Base-by-base conservation (phyloP, 164 flowering plant species). In the Paratinospora sagittata region DNA sequence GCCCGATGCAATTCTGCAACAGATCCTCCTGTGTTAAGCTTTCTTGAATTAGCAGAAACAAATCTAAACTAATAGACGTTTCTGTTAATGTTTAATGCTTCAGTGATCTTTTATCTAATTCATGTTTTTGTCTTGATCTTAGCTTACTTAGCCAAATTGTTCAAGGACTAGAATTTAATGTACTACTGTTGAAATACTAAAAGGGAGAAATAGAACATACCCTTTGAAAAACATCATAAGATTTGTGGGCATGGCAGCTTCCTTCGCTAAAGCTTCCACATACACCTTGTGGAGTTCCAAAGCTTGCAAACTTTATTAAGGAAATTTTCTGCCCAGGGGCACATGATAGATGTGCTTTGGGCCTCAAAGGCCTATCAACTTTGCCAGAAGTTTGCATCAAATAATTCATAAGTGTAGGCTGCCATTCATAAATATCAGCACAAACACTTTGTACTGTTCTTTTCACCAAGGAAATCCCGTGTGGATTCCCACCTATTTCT, bases 291-390 rank as follows among this genome's bases (percentile, higher is more conserved):
- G 99, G 99, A 17, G 99, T 93, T 36, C 99, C 99, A 73, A 90
- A 93, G 81, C 99, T 96, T 27, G 98, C 98, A 75, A 93, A 96
- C 77, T 96, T 96, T 23, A 96, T 87, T 1, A 91, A 82, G 9
- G 90, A 76, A 37, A 95, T 95, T 70, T 89, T 92, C 74, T 92
- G 93, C 23, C 95, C 98, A 27, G 89, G 81, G 19, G 83, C 85
- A 74, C 99, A 95, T 60, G 75, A 74, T 34, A 95, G 77, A 80
- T 92, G 97, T 11, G 85, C 96, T 78, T 90, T 95, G 2, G 99
- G 97, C 79, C 87, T 85, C 76, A 82, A 43, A 6, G 94, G 89
- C 73, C 78, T 84, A 66, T 83, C 82, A 26, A 82, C 86, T 78
- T 79, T 89, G 21, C 96, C 92, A 65, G 90, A 84, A 71, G 90